Evolutionary conservation across 495 filamentous ascomycete species (phyloP).

Genomic region (Recurvomyces mirabilis): DNA sequence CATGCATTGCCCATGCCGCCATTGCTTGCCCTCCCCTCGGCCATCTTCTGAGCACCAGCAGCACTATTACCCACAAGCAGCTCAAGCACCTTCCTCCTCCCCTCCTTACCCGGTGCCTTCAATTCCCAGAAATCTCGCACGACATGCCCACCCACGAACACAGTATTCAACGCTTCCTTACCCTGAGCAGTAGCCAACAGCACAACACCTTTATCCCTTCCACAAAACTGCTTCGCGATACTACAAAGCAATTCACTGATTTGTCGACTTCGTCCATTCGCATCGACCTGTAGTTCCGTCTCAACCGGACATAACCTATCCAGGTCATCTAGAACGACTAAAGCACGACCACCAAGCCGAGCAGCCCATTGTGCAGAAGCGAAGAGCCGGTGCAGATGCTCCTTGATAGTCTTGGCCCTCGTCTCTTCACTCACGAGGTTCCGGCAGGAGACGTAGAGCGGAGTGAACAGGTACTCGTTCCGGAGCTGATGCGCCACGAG

Average conservation of each 20-base stretch:
- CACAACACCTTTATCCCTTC: constrained; percentile 62
- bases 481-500: constrained; percentile 56
- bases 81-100: constrained; percentile 69
- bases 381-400: constrained; percentile 70
- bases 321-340: constrained; percentile 85
- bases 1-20: constrained; percentile 42
- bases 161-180: constrained; percentile 53
- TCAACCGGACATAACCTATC: constrained; percentile 86
- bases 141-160: constrained; percentile 31
- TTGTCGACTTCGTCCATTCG: constrained; percentile 85
- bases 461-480: constrained; percentile 56
- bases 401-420: constrained; percentile 79
- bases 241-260: constrained; percentile 81
- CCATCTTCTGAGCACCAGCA: constrained; percentile 33
- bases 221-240: constrained; percentile 71
- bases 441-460: constrained; percentile 70
- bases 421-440: constrained; percentile 80
- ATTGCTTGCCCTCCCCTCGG: no score
- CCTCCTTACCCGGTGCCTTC: constrained; percentile 85
- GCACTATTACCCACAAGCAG: constrained; percentile 40
- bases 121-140: constrained; percentile 48
- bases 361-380: constrained; percentile 84
- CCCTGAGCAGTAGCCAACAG: constrained; percentile 84
- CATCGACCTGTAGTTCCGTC: constrained; percentile 82
- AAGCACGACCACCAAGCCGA: constrained; percentile 63